Conservation (phyloP, 2,329 filamentous ascomycete species). For the Paraphoma chrysanthemicola region DNA sequence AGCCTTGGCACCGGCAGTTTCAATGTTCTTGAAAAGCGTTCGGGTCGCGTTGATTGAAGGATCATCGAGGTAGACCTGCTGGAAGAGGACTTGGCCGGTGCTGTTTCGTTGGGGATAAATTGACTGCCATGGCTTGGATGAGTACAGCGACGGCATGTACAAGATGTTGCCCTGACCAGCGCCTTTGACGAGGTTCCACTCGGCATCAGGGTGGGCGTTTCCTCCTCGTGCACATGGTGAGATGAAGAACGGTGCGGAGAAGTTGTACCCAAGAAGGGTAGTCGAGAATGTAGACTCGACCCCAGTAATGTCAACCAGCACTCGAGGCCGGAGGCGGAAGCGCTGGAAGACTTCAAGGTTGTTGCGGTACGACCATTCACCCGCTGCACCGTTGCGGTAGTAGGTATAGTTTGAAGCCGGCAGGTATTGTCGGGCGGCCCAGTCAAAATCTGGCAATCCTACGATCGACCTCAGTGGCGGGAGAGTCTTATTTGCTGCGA, state of each 20-base stretch:
- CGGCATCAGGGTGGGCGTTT: constrained; percentile 55
- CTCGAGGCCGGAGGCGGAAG: constrained; percentile 57
- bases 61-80: constrained; percentile 48
- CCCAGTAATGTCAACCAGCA: constrained; percentile 58
- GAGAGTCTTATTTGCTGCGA: constrained; percentile 43
- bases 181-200: constrained; percentile 59
- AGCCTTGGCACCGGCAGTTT: constrained; percentile 48
- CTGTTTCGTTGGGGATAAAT: constrained; percentile 38
- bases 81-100: constrained; percentile 47
- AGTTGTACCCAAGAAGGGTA: constrained; percentile 61
- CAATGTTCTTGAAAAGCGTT: constrained; percentile 39
- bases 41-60: constrained; percentile 21
- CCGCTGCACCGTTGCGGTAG: constrained; percentile 63
- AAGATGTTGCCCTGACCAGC: constrained; percentile 58
- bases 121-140: constrained; percentile 39
- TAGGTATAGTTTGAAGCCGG: constrained; percentile 60
- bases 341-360: constrained; percentile 63
- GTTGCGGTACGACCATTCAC: constrained; percentile 64
- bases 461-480: constrained; percentile 55
- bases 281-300: constrained; percentile 50
- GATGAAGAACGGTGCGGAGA: constrained; percentile 64
- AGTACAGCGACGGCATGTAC: constrained; percentile 55
- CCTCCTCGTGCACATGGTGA: constrained; percentile 50
- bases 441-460: constrained; percentile 63
- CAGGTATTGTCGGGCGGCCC: constrained; percentile 58